Evolutionary conservation across 345 rosid species (phyloP).

Genomic region (Pugionium cornutum): DNA sequence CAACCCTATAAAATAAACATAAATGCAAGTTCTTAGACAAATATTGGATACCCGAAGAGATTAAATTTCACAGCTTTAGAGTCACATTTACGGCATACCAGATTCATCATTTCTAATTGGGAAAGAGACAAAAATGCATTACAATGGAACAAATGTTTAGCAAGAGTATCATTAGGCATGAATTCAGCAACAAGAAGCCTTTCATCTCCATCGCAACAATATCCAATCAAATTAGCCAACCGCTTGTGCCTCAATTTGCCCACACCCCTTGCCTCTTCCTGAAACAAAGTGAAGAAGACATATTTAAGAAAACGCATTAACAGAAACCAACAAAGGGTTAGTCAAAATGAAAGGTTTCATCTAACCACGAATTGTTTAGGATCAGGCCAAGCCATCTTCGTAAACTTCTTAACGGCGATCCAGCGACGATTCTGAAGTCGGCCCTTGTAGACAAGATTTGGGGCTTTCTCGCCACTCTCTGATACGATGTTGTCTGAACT

Average conservation of each 20-base stretch:
- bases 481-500: constrained; percentile 58
- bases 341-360: background rate
- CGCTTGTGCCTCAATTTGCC: constrained; percentile 71
- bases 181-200: constrained; percentile 80
- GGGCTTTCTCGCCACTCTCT: constrained; percentile 47
- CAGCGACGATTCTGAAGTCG: constrained; percentile 48
- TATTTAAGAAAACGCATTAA: background rate
- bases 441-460: constrained; percentile 61
- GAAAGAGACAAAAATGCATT: background rate
- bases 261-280: constrained; percentile 88
- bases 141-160: constrained; percentile 86
- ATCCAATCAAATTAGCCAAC: constrained; percentile 83
- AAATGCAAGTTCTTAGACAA: too few relatives aligned
- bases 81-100: background rate
- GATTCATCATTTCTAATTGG: background rate
- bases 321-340: background rate
- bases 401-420: constrained; percentile 65
- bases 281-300: background rate
- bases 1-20: too few relatives aligned
- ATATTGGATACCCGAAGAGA: too few relatives aligned
- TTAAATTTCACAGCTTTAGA: too few relatives aligned
- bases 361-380: constrained; percentile 57
- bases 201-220: constrained; percentile 87
- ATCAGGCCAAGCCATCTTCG: constrained; percentile 66
- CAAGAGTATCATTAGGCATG: constrained; percentile 84